These are phyloP conservation scores for Fusarium buxicola DNA, from an alignment of 2,329 filamentous ascomycete genomes.

Conservation along the genomic window DNA sequence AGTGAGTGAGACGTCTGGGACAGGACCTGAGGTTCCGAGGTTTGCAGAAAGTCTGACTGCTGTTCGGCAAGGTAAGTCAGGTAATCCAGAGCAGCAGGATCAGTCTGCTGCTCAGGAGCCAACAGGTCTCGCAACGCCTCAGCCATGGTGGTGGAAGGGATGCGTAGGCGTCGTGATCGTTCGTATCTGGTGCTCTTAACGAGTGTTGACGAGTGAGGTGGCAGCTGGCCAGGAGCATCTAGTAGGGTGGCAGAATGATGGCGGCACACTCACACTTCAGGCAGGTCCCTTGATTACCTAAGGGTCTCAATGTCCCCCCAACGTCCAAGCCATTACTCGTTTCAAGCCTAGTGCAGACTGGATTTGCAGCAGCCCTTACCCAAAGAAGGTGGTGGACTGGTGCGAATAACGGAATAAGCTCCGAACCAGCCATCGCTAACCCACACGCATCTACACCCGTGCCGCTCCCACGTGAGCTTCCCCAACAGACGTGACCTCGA, in stretches of 20 bases:
- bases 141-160: slow-evolving; percentile 47
- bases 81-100: slow-evolving; percentile 74
- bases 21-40: slow-evolving; percentile 82
- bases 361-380: neutral
- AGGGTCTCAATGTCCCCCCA: slow-evolving; percentile 4
- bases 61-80: slow-evolving; percentile 82
- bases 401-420: slow-evolving; percentile 19
- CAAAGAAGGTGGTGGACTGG: neutral
- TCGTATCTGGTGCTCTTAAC: slow-evolving; percentile 20
- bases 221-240: slow-evolving; percentile 31
- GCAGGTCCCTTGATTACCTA: slow-evolving; percentile 24
- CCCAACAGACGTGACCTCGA: slow-evolving; percentile 40
- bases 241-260: slow-evolving; percentile 30
- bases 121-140: slow-evolving; percentile 53
- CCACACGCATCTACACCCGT: slow-evolving; percentile 35
- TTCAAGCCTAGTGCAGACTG: slow-evolving; percentile 5
- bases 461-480: slow-evolving; percentile 41
- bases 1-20: slow-evolving; percentile 83
- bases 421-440: slow-evolving; percentile 7
- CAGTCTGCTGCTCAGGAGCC: slow-evolving; percentile 49
- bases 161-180: slow-evolving; percentile 2
- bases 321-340: neutral
- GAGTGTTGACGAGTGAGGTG: slow-evolving; percentile 37
- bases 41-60: slow-evolving; percentile 76
- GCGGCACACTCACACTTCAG: slow-evolving; percentile 12